Percentiles rank a stretch among this genome's conserved stretches.
Conservation (phyloP, 2,329 filamentous ascomycete species). For the Penicillium hordei region DNA sequence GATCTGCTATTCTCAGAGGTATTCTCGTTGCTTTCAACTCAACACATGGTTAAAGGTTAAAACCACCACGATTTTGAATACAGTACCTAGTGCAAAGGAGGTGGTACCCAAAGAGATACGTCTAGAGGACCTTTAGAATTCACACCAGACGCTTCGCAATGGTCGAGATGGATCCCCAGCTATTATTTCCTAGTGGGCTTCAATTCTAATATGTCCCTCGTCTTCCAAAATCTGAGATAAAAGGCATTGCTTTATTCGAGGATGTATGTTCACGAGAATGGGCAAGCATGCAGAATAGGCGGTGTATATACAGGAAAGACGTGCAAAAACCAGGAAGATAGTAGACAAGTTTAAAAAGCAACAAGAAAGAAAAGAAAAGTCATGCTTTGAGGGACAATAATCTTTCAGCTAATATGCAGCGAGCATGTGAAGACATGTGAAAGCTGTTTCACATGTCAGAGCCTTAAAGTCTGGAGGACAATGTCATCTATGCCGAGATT, state of each 20-base stretch:
- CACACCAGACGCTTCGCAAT: not conserved
- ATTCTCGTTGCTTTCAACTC: not conserved
- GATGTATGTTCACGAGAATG: conserved; percentile 1
- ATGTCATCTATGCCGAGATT: conserved; percentile 21
- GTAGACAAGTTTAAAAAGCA: conserved; percentile 1
- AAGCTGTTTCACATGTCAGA: conserved; percentile 21
- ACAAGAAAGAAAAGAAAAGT: not conserved
- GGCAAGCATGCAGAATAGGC: not conserved
- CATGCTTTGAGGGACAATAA: not conserved
- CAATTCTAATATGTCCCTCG: not conserved
- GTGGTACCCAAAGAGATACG: not conserved
- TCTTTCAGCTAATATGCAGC: not conserved
- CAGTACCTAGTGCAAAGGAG: not conserved
- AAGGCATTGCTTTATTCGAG: not conserved
- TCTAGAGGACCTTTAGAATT: not conserved
- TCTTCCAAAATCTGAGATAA: not conserved
- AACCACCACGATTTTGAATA: not conserved
- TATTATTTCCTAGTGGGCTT: not conserved
- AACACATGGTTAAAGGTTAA: not conserved
- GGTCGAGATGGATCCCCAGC: too few relatives aligned
- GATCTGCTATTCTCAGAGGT: not conserved
- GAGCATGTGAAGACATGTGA: conserved; percentile 7
- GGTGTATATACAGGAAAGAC: conserved; percentile 9
- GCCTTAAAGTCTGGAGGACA: conserved; percentile 8
- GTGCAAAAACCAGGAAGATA: conserved; percentile 4